Evolutionary conservation across 2,329 filamentous ascomycete genomes (phyloP), one percentile per base, ranked within the genome.

Genomic region (Lachnum nothofagi): DNA sequence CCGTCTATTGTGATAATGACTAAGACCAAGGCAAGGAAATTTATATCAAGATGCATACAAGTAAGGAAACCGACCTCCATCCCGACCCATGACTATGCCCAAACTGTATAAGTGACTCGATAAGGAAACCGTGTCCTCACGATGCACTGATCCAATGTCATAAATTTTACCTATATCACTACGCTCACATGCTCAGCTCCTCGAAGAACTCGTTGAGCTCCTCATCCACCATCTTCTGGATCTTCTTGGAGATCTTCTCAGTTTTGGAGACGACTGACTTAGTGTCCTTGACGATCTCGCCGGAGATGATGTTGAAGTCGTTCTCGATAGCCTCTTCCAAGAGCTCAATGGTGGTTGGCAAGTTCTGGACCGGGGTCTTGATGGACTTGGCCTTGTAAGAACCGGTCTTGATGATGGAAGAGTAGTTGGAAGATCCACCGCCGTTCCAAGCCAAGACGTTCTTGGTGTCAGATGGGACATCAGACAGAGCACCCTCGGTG

Each of bases 401-500:
- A 64, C 88, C 87, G 61, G 82, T 76, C 61, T 82, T 73, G 56
- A 95, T 71, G 64, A 96, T 95, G 62, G 86, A 76, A 53, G 80
- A 79, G 82, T 88, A 96, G 85, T 98, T 95, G 75, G 79, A 83
- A 67, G 82, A 86, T 66, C 93, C 93, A 74, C 90, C 94, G 68
- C 94, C 93, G 81, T 98, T 98, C 91, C 91, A 98, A 70, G 91
- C 91, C 55, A 98, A 89, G 67, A 95, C 78, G 81, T 98, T 98
- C 69, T 83, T 83, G 61, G 94, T 98, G 69, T 88, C 83, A 44
- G 75, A 76, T 58, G 91, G 91, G 44, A 98, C 85, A 63, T 94
- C 90, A 60, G 76, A 78, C 48, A 98, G 83, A 59, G 82, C 80
- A 66, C 78, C 86, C 64, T 82, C 71, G 55, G 93, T 97, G 61